These are phyloP conservation scores for Rhodamnia rubescens DNA, from an alignment of 345 rosid genomes.

Conservation along the genomic window DNA sequence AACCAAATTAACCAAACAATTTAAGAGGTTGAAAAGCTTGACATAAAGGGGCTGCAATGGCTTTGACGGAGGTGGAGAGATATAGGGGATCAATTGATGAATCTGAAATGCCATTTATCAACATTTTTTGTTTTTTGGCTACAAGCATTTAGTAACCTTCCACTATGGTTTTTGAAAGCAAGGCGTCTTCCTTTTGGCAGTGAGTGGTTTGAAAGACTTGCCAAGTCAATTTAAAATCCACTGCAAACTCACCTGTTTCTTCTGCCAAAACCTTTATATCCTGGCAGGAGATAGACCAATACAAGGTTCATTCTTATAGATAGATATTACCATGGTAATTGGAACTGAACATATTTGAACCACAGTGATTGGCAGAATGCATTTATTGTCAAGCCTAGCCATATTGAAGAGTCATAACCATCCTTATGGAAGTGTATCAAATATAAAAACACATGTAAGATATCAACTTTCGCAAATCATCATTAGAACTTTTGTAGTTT, in stretches of 20 bases:
- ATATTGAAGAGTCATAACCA: neutral
- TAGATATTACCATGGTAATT: neutral
- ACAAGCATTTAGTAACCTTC: neutral
- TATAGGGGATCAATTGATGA: neutral
- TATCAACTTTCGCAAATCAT: neutral
- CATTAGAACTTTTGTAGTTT: neutral
- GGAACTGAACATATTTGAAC: neutral
- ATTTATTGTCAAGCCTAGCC: neutral
- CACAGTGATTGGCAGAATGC: neutral
- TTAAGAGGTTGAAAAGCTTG: neutral
- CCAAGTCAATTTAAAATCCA: neutral
- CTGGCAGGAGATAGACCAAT: neutral
- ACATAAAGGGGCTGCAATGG: neutral
- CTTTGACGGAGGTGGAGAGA: neutral
- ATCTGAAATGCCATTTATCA: neutral
- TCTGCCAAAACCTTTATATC: neutral
- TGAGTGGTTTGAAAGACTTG: neutral
- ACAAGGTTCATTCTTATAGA: neutral
- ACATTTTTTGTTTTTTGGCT: neutral
- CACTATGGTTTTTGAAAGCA: neutral
- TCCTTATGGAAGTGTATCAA: neutral
- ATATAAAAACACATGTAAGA: neutral
- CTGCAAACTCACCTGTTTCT: neutral
- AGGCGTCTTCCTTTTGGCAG: neutral
- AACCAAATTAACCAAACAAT: neutral